Base-by-base conservation (phyloP, 257 asterid genomes). In the Schizonepeta tenuifolia region DNA sequence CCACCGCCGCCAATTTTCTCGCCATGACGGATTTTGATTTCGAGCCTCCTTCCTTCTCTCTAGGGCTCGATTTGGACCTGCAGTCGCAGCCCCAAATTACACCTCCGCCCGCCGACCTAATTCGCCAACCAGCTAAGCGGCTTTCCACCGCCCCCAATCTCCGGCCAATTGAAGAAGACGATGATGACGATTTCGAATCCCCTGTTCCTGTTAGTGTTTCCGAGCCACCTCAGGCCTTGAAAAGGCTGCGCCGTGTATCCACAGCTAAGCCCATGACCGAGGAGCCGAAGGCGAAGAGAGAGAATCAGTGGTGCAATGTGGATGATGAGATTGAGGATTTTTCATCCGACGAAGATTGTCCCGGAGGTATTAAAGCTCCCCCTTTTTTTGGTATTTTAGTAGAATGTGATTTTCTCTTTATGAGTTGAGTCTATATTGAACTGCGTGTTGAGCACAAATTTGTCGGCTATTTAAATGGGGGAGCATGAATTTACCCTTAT, bases 321-420 rank as follows among this genome's bases (percentile, higher is more conserved):
- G 92, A 86, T 61, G 98, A 93, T 65, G 98, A 91, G 33, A 94
- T 94, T 73, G 99, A 94, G 78, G 89, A 78, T 17, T 91, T 90
- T 64, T 92, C 96, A 73, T 88, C 95, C 17, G 90, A 91, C 56
- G 97, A 91, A 33, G 97, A 86, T 54, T 77, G 24, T 72, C 72
- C 71, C 6, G 57, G 57, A 76, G 96, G 97, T 89, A 76, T 47
- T 66, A 8, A n/a, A n/a, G 3, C 43, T 38, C 67, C 41, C 9
- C 12, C 55, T 51, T 41, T 38, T 63, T 33, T 38, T 22, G 63
- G 17, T 13, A 0, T 18, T 51, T 65, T 58, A 11, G 24, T 67
- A 1, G 7, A 24, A 13, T n/a, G 18, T 33, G 28, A 14, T 75
- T 11, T 36, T 40, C n/a, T 38, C 58, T 73, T 51, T 11, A 26